Evolutionary conservation across 495 filamentous ascomycete genomes (phyloP), one percentile per base, ranked within the genome.

Genomic region (Umbilicaria muhlenbergii): DNA sequence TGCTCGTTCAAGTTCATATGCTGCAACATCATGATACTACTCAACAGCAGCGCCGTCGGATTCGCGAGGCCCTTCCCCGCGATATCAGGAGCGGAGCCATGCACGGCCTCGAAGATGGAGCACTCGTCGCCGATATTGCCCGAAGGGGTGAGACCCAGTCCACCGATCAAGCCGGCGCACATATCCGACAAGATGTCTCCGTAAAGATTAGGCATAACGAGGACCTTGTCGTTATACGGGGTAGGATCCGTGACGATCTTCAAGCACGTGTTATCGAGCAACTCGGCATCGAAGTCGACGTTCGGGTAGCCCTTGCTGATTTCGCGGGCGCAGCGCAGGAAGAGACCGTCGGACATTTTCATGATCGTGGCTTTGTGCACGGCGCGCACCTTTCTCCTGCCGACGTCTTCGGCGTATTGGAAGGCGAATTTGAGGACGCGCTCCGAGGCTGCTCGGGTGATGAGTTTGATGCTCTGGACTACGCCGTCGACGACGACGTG

Each of bases 281-380:
- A 72, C 71, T 96, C 92, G 51, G 83, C 83, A 55, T 96, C 88
- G 65, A 96, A 96, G 61, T 94, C 79, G 54, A 96, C 76, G 41
- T 81, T 70, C 47, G 92, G 88, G 77, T 83, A 96, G 52, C 95
- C 86, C 77, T 94, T 88, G 61, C 83, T 67, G 57, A 98, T 70
- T 19, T 86, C 71, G 31, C 78, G 68, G 53, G 86, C 92, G 42
- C 76, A 81, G 63, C 74, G 81, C 46, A 96, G 72, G 80, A 98
- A 98, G 39, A 98, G 83, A 67, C 91, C 91, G 65, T 98, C 91
- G 64, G 75, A 81, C 92, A 96, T 96, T 80, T 98, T 98, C 91
- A 96, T 96, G 72, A 96, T 98, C 56, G 92, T 98, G 57, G 89
- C 91, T 77, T 96, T 96, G 77, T 96, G 89, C 41, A 96, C 91